These are phyloP conservation scores for Cardiosporidium cionae DNA, from an alignment of 169 alveolate genomes.

Conservation along the genomic window DNA sequence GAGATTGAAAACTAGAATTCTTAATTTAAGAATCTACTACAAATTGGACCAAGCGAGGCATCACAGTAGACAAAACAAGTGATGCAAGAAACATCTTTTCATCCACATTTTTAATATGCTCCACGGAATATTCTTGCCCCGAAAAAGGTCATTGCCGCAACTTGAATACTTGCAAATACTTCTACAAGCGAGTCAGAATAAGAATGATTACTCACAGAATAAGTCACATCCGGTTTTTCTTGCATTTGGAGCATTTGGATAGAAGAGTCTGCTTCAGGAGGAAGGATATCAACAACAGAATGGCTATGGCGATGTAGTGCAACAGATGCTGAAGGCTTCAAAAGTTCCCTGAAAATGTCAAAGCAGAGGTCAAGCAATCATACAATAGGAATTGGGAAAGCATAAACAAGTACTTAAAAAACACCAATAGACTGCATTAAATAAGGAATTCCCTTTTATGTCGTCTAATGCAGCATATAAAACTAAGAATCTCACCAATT, in stretches of 20 bases:
- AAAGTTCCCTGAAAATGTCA: conserved; percentile 74
- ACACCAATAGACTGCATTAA: not conserved
- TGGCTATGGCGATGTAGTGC: conserved; percentile 99
- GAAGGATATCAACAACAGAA: conserved; percentile 95
- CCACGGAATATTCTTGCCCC: too few species aligned
- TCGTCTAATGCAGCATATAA: too few species aligned
- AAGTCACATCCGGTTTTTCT: conserved; percentile 98
- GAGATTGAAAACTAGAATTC: too few species aligned
- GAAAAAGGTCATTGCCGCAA: too few species aligned
- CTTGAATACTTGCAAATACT: too few species aligned
- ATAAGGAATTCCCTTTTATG: not conserved
- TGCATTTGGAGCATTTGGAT: conserved; percentile 90
- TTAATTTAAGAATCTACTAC: too few species aligned
- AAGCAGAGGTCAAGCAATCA: not conserved
- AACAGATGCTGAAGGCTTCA: conserved; percentile 94
- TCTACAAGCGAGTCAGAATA: too few species aligned
- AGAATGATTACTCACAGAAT: conserved; percentile 59
- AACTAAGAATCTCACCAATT: not conserved
- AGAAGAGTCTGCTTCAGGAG: conserved; percentile 98
- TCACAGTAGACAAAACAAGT: too few species aligned
- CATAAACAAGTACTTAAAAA: not conserved
- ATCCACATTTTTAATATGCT: too few species aligned
- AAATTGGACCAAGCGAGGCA: too few species aligned
- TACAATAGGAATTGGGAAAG: not conserved
- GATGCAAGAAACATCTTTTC: too few species aligned